Evolutionary conservation across 139 green algal genomes (phyloP).

Genomic region (Protoeuglena noctilucae): DNA sequence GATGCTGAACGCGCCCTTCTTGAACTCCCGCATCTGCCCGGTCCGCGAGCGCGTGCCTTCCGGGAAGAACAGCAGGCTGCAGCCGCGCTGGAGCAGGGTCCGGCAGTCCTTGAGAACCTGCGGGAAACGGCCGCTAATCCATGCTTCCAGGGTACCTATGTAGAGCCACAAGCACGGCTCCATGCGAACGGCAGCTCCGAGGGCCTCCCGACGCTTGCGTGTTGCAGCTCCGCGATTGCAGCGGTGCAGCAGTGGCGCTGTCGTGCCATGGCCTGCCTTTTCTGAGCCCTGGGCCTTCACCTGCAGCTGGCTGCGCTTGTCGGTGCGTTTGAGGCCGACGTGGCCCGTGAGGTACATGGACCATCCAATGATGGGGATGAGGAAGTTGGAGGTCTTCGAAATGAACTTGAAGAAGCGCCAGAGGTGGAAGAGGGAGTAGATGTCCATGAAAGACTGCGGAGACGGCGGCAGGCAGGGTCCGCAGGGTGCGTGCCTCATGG

Average conservation of each 20-base stretch:
- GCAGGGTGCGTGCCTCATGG: background rate
- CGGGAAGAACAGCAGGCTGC: constrained; percentile 76
- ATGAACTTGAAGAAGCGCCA: constrained; percentile 93
- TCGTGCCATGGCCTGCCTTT: no score
- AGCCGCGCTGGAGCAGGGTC: constrained; percentile 45
- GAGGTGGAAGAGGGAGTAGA: constrained; percentile 77
- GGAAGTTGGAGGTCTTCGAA: constrained; percentile 86
- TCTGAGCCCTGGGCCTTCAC: no score
- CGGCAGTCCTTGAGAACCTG: constrained; percentile 71
- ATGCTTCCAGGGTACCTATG: no score
- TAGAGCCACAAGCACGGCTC: no score
- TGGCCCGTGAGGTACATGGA: constrained; percentile 95
- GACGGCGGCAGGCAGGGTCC: background rate
- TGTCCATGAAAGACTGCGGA: constrained; percentile 47
- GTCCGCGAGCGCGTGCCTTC: constrained; percentile 60
- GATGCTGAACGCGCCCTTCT: constrained; percentile 90
- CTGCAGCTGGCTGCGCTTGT: constrained; percentile 71
- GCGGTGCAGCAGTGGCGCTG: no score
- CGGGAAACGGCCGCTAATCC: no score
- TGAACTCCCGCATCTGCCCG: constrained; percentile 57
- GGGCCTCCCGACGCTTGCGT: no score
- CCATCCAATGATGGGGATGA: constrained; percentile 96
- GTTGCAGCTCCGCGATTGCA: no score
- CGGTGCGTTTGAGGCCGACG: constrained; percentile 72
- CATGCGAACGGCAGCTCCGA: no score